phyloP scores from a whole-genome alignment of 1,284 basidiomycete species.

The Fomes fomentarius region DNA sequence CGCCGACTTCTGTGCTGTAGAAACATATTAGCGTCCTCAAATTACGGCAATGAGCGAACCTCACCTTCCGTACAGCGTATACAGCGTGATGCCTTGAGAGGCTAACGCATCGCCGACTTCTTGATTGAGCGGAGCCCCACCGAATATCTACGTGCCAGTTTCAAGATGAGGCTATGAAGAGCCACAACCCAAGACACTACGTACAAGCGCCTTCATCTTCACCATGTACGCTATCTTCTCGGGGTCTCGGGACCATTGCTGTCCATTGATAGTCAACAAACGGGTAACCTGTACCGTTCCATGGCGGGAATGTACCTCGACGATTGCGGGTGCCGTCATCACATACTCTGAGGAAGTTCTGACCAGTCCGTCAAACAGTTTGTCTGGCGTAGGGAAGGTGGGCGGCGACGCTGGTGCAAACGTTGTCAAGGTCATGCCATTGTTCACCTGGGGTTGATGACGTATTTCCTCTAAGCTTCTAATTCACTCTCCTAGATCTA shows the following conservation, averaged over 20 bases:
- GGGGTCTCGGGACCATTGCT: conserved; percentile 26
- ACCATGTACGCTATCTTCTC: conserved; percentile 21
- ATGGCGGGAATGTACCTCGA: conserved; percentile 27
- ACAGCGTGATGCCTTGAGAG: conserved; percentile 27
- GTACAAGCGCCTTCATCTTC: conserved; percentile 25
- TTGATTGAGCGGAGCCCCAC: conserved; percentile 33
- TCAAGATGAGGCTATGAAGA: background rate
- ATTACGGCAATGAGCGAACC: too few species aligned
- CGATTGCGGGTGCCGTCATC: conserved; percentile 30
- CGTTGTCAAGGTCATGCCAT: conserved; percentile 21
- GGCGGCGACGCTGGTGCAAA: conserved; percentile 27
- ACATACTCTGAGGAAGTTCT: conserved; percentile 23
- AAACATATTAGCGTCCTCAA: background rate
- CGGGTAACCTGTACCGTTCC: too few species aligned
- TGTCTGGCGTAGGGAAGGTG: conserved; percentile 26
- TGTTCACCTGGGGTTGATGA: conserved; percentile 18
- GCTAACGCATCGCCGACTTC: conserved; percentile 30
- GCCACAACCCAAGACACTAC: too few species aligned
- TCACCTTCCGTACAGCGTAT: conserved; percentile 29
- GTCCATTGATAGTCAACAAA: background rate
- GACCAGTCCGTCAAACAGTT: conserved; percentile 24
- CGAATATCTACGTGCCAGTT: conserved; percentile 27
- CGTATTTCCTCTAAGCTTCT: too few species aligned
- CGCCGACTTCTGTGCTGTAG: conserved; percentile 27
- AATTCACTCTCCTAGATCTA: background rate